Evolutionary conservation across 2,329 filamentous ascomycete species (phyloP).

Genomic region (Lasiodiplodia citricola): DNA sequence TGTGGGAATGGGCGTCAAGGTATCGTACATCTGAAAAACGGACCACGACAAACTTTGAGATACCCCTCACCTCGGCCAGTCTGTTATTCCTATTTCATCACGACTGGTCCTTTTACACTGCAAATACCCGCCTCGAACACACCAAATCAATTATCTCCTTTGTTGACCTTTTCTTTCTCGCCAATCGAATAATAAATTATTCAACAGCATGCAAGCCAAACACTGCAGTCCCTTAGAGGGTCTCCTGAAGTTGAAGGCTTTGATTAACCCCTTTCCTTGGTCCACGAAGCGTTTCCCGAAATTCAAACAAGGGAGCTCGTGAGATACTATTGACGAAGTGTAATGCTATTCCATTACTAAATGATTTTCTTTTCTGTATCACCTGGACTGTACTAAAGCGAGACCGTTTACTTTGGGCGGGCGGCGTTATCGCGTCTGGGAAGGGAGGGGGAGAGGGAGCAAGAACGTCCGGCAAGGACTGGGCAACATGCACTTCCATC

Average conservation of each 20-base stretch:
- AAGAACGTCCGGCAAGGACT: background rate
- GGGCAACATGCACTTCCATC: background rate
- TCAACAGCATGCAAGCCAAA: background rate
- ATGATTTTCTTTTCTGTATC: conserved; percentile 2
- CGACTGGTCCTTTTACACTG: background rate
- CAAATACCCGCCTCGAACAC: conserved; percentile 13
- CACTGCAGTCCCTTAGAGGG: background rate
- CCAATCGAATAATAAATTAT: background rate
- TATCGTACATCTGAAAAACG: conserved; percentile 79
- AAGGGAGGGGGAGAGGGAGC: background rate
- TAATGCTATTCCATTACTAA: conserved; percentile 4
- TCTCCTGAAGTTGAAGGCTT: background rate
- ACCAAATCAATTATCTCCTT: conserved; percentile 13
- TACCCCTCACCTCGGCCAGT: conserved; percentile 9
- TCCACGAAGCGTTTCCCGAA: background rate
- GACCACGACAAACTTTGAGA: background rate
- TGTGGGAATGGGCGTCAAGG: conserved; percentile 95
- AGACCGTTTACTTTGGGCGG: background rate
- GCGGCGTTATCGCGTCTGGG: background rate
- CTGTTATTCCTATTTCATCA: background rate
- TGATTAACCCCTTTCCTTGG: background rate
- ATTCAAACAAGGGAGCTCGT: background rate
- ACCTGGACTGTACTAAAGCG: background rate
- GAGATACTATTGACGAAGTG: conserved; percentile 7
- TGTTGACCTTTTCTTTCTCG: conserved; percentile 4